A percentile compares a stretch with the other conserved stretches of the same genome.
Conservation (phyloP, 2,329 filamentous ascomycete genomes). For the Apiospora pterosperma region DNA sequence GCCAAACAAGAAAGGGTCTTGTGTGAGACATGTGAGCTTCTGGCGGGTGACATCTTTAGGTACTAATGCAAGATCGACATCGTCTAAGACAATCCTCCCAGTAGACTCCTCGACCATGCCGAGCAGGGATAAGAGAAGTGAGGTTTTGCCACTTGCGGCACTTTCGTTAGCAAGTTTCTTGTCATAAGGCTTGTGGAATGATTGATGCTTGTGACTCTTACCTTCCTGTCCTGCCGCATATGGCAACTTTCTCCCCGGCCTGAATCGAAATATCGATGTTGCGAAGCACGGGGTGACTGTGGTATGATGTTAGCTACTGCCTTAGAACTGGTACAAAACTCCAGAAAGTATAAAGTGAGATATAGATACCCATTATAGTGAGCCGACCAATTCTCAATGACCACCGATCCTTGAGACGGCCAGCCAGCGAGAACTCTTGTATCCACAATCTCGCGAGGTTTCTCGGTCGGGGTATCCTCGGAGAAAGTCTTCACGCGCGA, state of each 20-base stretch:
- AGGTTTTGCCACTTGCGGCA: constrained; percentile 4
- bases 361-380: constrained; percentile 8
- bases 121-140: neutral
- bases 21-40: neutral
- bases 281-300: constrained; percentile 4
- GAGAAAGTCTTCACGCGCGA: neutral
- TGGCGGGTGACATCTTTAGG: neutral
- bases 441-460: constrained; percentile 5
- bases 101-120: neutral
- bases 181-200: constrained; percentile 5
- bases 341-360: constrained; percentile 2
- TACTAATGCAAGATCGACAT: constrained; percentile 1
- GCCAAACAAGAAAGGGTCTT: neutral
- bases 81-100: constrained; percentile 4
- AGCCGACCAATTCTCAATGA: constrained; percentile 3
- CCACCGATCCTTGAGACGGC: neutral
- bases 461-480: constrained; percentile 4
- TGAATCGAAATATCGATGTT: constrained; percentile 3
- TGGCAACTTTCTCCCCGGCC: constrained; percentile 1
- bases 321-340: neutral
- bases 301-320: neutral
- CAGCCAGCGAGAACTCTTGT: constrained; percentile 4
- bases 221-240: constrained; percentile 5
- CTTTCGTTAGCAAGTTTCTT: constrained; percentile 7
- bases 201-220: constrained; percentile 5